phyloP scores from a whole-genome alignment of 805 yeast species.

The Suhomyces xylopsoci region DNA sequence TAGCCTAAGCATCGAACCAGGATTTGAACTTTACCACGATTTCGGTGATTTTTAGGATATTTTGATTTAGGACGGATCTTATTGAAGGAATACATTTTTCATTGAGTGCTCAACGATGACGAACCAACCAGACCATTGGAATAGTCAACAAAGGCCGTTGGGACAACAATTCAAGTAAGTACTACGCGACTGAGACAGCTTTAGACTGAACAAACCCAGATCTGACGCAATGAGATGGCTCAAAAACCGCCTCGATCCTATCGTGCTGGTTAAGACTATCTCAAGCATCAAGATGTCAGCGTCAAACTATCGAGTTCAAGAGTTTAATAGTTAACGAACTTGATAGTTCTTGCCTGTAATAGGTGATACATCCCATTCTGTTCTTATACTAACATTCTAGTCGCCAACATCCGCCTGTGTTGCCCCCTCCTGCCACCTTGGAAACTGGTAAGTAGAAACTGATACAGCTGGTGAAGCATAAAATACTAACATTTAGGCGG shows the following conservation, averaged over 20 bases:
- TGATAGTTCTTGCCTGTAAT: background rate
- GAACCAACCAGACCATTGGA: constrained; percentile 43
- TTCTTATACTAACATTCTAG: constrained; percentile 32
- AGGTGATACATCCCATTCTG: background rate
- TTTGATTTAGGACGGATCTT: background rate
- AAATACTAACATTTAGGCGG: constrained; percentile 34
- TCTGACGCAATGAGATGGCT: background rate
- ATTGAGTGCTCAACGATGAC: constrained; percentile 23
- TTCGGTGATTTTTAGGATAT: background rate
- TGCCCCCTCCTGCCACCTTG: constrained; percentile 57
- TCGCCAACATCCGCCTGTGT: constrained; percentile 57
- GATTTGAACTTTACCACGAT: background rate
- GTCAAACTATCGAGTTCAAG: background rate
- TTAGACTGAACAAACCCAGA: background rate
- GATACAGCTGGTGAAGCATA: background rate
- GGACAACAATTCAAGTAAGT: constrained; percentile 45
- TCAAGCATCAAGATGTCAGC: background rate
- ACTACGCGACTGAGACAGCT: background rate
- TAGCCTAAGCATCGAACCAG: background rate
- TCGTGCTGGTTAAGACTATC: background rate
- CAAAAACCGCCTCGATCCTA: background rate
- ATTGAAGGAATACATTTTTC: background rate
- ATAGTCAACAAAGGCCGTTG: constrained; percentile 39
- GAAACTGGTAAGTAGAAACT: constrained; percentile 43
- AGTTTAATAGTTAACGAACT: background rate